Base-by-base conservation (phyloP, 805 yeast species). In the Ascoidea tarda region DNA sequence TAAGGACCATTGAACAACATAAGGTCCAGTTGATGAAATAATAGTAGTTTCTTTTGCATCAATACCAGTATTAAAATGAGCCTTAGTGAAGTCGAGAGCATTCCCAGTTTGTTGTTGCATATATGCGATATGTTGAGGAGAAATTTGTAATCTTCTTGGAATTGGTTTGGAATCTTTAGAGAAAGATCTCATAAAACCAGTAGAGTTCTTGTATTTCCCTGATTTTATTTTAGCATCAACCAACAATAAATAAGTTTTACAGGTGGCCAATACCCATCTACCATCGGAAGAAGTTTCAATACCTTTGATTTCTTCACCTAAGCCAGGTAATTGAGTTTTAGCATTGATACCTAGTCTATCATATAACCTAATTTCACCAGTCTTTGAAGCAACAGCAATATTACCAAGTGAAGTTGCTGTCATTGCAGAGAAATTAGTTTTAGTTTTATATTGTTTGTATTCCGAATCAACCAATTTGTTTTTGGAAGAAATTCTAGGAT, bases 21-120 rank as follows among this genome's bases (percentile, higher is more conserved):
- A 89, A 16, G 90, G 91, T 2, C 96, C 96, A 1, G 83, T 72
- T 4, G 91, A 80, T 1, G 95, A 76, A 31, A 87, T 80, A 50
- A 89, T 84, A 1, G 82, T 73, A 16, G 84, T 80, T 61, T 84
- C 93, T 55, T 76, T 78, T 32, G 78, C 63, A 50, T 75, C 73
- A n/a, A 77, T 52, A 47, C 88, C 88, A 32, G 83, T 73, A 64
- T 89, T 86, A 73, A 89, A 89, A 58, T 77, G 76, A 5, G 95
- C 96, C 53, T 74, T 74, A 4, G 93, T 79, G 65, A 87, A 88
- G 28, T 68, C 61, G 14, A 85, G 65, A 1, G 77, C 73, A 51
- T 68, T 66, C 49, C 71, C 70, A 1, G 79, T 72, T 49, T 74
- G 74, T 12, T 68, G 66, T 51, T 70, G 71, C 71, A 87, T 81